Evolutionary conservation across 2,329 filamentous ascomycete genomes (phyloP).

Genomic region (Colletotrichum liaoningense): DNA sequence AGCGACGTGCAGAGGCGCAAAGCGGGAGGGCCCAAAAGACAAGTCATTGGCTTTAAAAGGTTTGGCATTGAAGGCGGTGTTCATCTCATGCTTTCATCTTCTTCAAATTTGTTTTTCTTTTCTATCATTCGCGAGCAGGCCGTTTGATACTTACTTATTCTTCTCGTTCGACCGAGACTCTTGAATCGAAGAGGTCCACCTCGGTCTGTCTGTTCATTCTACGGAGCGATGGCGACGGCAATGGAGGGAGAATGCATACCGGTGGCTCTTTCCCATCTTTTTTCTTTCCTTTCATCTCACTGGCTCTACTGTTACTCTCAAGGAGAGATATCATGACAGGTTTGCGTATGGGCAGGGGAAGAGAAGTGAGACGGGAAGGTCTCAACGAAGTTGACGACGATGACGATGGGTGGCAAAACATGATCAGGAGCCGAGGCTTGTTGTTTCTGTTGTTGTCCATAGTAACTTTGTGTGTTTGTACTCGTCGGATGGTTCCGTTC

Average conservation of each 20-base stretch:
- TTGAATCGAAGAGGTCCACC: not conserved
- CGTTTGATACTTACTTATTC: not conserved
- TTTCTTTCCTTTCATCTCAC: not conserved
- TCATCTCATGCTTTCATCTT: not conserved
- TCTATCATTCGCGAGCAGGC: not conserved
- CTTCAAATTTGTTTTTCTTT: not conserved
- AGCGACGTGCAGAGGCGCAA: constrained; percentile 29
- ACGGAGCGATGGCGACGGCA: not conserved
- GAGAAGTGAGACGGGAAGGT: not conserved
- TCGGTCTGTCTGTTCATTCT: constrained; percentile 20
- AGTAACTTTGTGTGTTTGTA: not conserved
- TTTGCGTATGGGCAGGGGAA: not conserved
- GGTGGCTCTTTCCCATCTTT: not conserved
- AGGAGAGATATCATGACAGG: not conserved
- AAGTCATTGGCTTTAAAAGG: constrained; percentile 24
- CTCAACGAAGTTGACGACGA: constrained; percentile 6
- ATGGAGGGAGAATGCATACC: not conserved
- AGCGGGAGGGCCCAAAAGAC: constrained; percentile 31
- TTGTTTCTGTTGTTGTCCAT: not conserved
- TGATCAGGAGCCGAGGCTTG: not conserved
- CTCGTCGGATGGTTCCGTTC: not conserved
- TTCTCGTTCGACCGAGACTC: constrained; percentile 5
- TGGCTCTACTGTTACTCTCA: too few relatives aligned
- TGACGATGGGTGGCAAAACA: constrained; percentile 7
- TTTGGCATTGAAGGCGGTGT: constrained; percentile 32